phyloP scores from a whole-genome alignment of 2,329 filamentous ascomycete species.

The Graphilbum sp. region DNA sequence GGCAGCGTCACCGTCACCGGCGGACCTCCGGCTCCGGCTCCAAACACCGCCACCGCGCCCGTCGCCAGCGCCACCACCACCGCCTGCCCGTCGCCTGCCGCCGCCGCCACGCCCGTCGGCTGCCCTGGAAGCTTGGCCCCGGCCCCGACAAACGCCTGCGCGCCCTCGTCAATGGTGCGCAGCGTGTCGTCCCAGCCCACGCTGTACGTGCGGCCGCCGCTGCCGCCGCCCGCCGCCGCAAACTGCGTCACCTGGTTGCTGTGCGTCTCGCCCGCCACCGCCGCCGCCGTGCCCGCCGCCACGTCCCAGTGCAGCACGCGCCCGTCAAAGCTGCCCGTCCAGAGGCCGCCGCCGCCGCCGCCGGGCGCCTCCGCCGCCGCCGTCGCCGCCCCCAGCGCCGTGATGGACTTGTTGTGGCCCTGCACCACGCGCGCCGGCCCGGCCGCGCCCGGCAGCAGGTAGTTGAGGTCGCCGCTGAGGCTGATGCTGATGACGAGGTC shows the following conservation, averaged over 20 bases:
- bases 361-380: constrained; percentile 45
- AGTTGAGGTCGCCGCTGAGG: constrained; percentile 77
- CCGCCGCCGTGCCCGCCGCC: constrained; percentile 47
- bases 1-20: constrained; percentile 18
- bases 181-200: constrained; percentile 92
- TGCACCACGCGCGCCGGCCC: constrained; percentile 58
- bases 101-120: constrained; percentile 54
- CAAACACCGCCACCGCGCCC: constrained; percentile 31
- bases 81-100: constrained; percentile 22
- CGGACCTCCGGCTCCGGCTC: background rate
- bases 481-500: constrained; percentile 82
- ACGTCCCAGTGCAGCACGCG: constrained; percentile 75
- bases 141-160: constrained; percentile 58
- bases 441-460: constrained; percentile 56
- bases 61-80: constrained; percentile 41
- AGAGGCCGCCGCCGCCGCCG: constrained; percentile 48
- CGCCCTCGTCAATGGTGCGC: constrained; percentile 57
- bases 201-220: constrained; percentile 53
- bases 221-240: constrained; percentile 38
- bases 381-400: constrained; percentile 46
- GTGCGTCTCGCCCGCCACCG: constrained; percentile 66
- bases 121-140: constrained; percentile 53
- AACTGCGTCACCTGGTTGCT: constrained; percentile 77
- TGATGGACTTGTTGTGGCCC: constrained; percentile 86
- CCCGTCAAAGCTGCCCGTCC: constrained; percentile 87